Base-by-base conservation (phyloP, 257 asterid genomes). In the Buddleja alternifolia region DNA sequence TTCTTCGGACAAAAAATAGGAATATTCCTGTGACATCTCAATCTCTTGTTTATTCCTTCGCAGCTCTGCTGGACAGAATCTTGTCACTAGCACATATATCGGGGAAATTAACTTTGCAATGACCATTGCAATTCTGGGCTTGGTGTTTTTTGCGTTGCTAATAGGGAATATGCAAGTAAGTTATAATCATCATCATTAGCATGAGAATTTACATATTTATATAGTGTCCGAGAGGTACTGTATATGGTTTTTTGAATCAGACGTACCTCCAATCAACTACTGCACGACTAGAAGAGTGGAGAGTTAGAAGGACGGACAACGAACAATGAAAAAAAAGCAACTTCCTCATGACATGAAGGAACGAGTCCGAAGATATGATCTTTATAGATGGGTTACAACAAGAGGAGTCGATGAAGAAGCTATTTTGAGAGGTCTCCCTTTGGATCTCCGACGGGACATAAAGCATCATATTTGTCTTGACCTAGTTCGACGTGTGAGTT, bases 141-240 rank as follows among this genome's bases (percentile, higher is more conserved):
- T 88, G 74, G 84, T 88, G 55, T 86, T 88, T 15, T 88, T 86
- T 34, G 88, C 86, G 0, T 71, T 88, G 82, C 88, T 88, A 19
- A 88, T 88, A 39, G 96, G 96, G 21, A 88, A 88, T 62, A 88
- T 88, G 96, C 91, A 88, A 75, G 93, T 86, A 76, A 77, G 84
- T 75, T 2, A n/a, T 51, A 9, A 11, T 0, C 11, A 57, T 19
- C 15, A 21, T 7, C 37, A 3, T n/a, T n/a, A n/a, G n/a, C n/a
- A n/a, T n/a, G n/a, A n/a, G n/a, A n/a, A n/a, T n/a, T n/a, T n/a
- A n/a, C n/a, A n/a, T n/a, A n/a, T n/a, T n/a, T n/a, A n/a, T 12
- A 19, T 3, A 50, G 2, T 0, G 32, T 20, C 24, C 51, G 60
- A 50, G 36, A 48, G 50, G n/a, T 42, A 1, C 20, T 55, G 51